phyloP scores from a whole-genome alignment of 306 rosid species.

The Medicago ruthenica region DNA sequence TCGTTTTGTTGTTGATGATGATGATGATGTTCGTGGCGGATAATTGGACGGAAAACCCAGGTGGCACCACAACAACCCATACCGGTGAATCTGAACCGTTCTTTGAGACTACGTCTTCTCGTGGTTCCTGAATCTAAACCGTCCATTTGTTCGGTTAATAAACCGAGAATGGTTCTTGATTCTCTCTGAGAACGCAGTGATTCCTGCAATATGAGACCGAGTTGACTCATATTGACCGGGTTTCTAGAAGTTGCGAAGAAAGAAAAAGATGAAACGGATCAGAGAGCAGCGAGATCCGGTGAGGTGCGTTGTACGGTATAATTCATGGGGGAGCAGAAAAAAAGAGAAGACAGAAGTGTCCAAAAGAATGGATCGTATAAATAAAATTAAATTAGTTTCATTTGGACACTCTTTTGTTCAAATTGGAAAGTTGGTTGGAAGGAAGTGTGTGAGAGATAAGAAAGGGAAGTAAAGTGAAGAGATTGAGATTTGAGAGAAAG shows the following conservation, averaged over 20 bases:
- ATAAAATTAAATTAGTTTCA: background rate
- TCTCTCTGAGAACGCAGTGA: conserved; percentile 62
- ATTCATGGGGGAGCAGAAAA: too few relatives aligned
- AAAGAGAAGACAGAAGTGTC: background rate
- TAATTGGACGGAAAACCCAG: conserved; percentile 64
- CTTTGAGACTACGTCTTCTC: conserved; percentile 69
- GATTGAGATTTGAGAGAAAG: background rate
- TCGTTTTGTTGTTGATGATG: conserved; percentile 41
- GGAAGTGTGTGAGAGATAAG: background rate
- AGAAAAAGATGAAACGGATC: conserved; percentile 19
- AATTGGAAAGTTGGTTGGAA: background rate
- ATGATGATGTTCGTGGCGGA: conserved; percentile 40
- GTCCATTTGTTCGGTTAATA: conserved; percentile 75
- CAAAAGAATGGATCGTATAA: background rate
- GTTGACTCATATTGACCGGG: conserved; percentile 69
- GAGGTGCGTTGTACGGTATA: conserved; percentile 34
- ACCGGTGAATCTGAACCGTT: conserved; percentile 73
- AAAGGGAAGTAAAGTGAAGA: background rate
- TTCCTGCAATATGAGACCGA: conserved; percentile 77
- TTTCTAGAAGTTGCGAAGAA: background rate
- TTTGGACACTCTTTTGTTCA: background rate
- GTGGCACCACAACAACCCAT: conserved; percentile 87
- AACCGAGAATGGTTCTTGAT: conserved; percentile 69
- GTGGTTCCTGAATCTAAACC: conserved; percentile 46
- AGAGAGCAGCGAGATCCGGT: conserved; percentile 61